Percentiles rank a stretch among this genome's conserved stretches.
phyloP scores from a whole-genome alignment of 2,329 filamentous ascomycete genomes.

The Fusarium aywerte region DNA sequence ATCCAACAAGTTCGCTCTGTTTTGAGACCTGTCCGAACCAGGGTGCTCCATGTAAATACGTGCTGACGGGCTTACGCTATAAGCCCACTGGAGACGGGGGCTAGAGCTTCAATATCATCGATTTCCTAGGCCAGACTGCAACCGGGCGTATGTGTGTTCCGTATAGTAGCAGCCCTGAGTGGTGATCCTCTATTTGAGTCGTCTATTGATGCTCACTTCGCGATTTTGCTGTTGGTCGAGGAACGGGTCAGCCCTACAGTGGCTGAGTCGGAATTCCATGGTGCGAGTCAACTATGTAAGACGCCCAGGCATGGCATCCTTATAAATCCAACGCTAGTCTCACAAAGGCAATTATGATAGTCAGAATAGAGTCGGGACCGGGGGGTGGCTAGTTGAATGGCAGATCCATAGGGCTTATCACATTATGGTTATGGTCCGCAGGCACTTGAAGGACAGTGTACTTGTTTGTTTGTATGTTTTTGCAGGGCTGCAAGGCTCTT shows the following conservation, averaged over 20 bases:
- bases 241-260: constrained; percentile 34
- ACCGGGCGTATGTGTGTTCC: not conserved
- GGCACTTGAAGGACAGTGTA: not conserved
- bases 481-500: constrained; percentile 12
- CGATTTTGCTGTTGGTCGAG: not conserved
- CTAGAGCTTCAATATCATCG: not conserved
- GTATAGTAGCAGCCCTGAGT: not conserved
- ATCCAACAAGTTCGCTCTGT: not conserved
- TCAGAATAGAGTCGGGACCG: not conserved
- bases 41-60: not conserved
- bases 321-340: not conserved
- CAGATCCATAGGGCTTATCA: constrained; percentile 12
- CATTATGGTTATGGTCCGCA: not conserved
- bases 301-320: not conserved
- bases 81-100: not conserved
- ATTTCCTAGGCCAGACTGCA: not conserved
- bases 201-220: not conserved
- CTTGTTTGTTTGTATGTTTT: not conserved
- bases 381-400: not conserved
- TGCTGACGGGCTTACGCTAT: constrained; percentile 33
- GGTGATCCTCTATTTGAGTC: not conserved
- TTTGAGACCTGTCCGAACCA: not conserved
- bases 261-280: constrained; percentile 12
- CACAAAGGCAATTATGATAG: constrained; percentile 4
- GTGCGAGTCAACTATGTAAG: constrained; percentile 1